phyloP scores from a whole-genome alignment of 768 basidiomycete species.

The Amanita jacksonii region DNA sequence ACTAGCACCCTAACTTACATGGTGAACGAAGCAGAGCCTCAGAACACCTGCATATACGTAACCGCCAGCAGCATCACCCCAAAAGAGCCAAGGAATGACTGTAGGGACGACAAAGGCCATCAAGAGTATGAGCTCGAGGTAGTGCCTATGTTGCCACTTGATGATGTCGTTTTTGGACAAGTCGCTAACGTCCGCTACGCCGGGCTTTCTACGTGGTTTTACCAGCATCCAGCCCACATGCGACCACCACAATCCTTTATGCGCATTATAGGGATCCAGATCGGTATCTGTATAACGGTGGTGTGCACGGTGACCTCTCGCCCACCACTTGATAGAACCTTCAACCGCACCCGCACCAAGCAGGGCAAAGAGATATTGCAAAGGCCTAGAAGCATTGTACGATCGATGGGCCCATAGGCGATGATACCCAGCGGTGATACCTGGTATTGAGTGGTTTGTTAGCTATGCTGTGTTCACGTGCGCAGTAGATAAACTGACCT shows the following conservation, averaged over 20 bases:
- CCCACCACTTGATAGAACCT: slow-evolving; percentile 99
- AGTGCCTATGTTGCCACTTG: slow-evolving; percentile 82
- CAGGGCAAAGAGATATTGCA: slow-evolving; percentile 79
- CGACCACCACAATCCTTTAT: slow-evolving; percentile 79
- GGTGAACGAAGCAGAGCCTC: slow-evolving; percentile 79
- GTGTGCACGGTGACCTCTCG: slow-evolving; percentile 93
- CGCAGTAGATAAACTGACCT: slow-evolving; percentile 35
- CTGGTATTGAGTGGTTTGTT: slow-evolving; percentile 18
- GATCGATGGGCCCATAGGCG: slow-evolving; percentile 95
- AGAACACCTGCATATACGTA: slow-evolving; percentile 78
- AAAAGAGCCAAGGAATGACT: slow-evolving; percentile 63
- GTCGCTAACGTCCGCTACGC: slow-evolving; percentile 86
- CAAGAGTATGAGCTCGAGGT: slow-evolving; percentile 55
- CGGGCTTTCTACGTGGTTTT: slow-evolving; percentile 83
- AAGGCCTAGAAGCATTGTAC: slow-evolving; percentile 81
- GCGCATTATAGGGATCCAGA: slow-evolving; percentile 91
- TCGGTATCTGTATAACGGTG: slow-evolving; percentile 97
- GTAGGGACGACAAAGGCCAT: slow-evolving; percentile 74
- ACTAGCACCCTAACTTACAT: slow-evolving; percentile 39
- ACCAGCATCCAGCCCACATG: slow-evolving; percentile 92
- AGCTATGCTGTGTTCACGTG: background rate
- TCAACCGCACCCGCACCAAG: slow-evolving; percentile 90
- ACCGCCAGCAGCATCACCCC: slow-evolving; percentile 84
- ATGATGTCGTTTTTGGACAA: slow-evolving; percentile 72
- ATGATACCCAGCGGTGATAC: slow-evolving; percentile 93